Percentiles rank a stretch among this genome's conserved stretches.
Evolutionary conservation across 1,284 basidiomycete genomes (phyloP).

Genomic region (Ganoderma lucidum): DNA sequence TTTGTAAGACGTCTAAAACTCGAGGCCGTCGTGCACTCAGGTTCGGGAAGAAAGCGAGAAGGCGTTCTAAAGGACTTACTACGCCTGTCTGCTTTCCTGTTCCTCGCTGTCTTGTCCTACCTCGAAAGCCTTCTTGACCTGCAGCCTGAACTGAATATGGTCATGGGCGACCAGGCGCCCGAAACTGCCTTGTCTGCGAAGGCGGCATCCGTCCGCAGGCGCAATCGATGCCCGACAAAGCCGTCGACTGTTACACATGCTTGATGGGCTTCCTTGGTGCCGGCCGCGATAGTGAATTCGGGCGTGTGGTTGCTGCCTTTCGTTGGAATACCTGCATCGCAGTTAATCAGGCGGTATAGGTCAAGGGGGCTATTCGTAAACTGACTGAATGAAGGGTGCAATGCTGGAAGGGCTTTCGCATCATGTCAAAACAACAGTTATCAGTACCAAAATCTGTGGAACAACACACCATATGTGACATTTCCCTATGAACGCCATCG

Average conservation of each 20-base stretch:
- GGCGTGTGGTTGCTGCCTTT: constrained; percentile 74
- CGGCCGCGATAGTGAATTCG: constrained; percentile 67
- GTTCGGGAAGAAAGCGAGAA: background rate
- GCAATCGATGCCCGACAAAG: constrained; percentile 64
- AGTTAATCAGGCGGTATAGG: background rate
- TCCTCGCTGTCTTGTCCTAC: constrained; percentile 40
- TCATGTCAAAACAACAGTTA: background rate
- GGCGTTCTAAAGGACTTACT: background rate
- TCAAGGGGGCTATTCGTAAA: background rate
- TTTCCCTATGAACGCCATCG: constrained; percentile 59
- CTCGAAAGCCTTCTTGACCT: constrained; percentile 50
- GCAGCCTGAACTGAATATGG: background rate
- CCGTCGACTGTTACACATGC: constrained; percentile 64
- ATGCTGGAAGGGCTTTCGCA: constrained; percentile 61
- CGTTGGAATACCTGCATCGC: constrained; percentile 67
- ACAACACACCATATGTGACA: constrained; percentile 63
- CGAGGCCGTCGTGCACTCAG: background rate
- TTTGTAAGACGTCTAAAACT: background rate
- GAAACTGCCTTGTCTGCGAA: constrained; percentile 61
- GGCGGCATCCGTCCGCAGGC: constrained; percentile 61
- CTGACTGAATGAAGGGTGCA: constrained; percentile 71
- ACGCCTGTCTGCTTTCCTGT: constrained; percentile 14
- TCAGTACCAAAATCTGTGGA: background rate
- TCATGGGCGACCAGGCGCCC: background rate
- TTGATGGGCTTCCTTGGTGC: constrained; percentile 66